phyloP scores from a whole-genome alignment of 768 basidiomycete species.

The Podaxis sp. region DNA sequence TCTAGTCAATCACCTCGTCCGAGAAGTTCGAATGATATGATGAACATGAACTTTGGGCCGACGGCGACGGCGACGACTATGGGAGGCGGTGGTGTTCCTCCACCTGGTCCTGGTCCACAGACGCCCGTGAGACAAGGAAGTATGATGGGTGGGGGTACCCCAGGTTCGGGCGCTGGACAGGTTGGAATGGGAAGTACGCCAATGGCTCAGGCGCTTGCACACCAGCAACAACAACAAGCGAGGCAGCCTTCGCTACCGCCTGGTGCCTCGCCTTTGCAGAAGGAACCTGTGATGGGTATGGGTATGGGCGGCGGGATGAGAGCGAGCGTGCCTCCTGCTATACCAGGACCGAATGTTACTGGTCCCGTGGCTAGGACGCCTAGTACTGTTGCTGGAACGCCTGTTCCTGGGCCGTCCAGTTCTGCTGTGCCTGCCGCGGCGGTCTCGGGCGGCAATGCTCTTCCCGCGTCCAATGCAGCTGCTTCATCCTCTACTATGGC shows the following conservation, averaged over 20 bases:
- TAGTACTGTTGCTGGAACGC: not conserved
- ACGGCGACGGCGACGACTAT: not conserved
- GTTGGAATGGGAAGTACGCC: not conserved
- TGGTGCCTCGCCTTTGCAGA: conserved; percentile 4
- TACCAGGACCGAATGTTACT: conserved; percentile 7
- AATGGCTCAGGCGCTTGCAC: conserved; percentile 4
- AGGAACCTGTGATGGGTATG: conserved; percentile 12
- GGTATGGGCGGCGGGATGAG: conserved; percentile 13
- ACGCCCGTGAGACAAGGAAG: conserved; percentile 12
- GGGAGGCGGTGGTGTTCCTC: not conserved
- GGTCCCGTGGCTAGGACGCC: conserved; percentile 4
- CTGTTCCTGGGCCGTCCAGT: conserved; percentile 4
- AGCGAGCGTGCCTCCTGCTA: conserved; percentile 8
- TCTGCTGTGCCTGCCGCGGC: not conserved
- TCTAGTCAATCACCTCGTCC: conserved; percentile 5
- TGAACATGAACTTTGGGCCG: not conserved
- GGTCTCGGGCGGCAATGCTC: conserved; percentile 5
- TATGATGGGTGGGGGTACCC: conserved; percentile 11
- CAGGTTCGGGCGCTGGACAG: conserved; percentile 8
- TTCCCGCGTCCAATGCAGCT: not conserved
- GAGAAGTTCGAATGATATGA: conserved; percentile 7
- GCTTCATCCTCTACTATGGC: conserved; percentile 15
- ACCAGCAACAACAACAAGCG: conserved; percentile 14
- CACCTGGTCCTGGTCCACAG: not conserved
- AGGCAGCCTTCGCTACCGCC: conserved; percentile 15